Evolutionary conservation across 176 grass and related monocot species (phyloP), one percentile per base, ranked within the genome.

Genomic region (Eleusine coracana): DNA sequence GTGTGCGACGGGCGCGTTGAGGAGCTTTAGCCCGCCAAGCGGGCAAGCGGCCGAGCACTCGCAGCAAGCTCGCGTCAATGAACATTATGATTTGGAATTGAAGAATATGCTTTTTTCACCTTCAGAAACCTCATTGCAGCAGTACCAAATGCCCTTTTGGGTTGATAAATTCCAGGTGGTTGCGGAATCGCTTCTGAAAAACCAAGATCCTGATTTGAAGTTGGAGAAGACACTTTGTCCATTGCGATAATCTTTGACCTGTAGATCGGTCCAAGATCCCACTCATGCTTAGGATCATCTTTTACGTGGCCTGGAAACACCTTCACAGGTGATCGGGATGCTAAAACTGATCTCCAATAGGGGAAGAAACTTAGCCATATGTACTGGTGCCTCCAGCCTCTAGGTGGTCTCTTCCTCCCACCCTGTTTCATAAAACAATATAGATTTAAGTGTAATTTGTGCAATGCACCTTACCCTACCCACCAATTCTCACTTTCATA

Each of bases 331-430:
- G 20, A 69, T 42, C 6, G 17, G 9, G 37, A 69, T 69, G 66
- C 66, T 41, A 69, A 69, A 42, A 69, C 18, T 21, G 66, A 69
- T 69, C 66, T 3, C 66, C 66, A 69, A n/a, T 41, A 69, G 18
- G 66, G 66, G 37, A 69, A 69, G 37, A 69, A 69, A 69, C 66
- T 41, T 41, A 41, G 66, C 66, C 38, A 42, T 41, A 38, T 42
- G 66, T 42, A 69, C 5, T 69, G 39, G 66, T 41, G 37, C 38
- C 2, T 40, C 37, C 7, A 69, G 20, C 17, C 37, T 69, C 37
- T 69, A 8, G 66, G 37, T 18, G n/a, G 18, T n/a, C 39, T 69
- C 37, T 69, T 69, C 18, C 38, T 20, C 37, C 17, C 18, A 42
- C 20, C 66, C 66, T 69, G 66, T 69, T 37, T 68, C 37, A 69